Conservation (phyloP, 768 basidiomycete genomes). For the Collybia sp. region DNA sequence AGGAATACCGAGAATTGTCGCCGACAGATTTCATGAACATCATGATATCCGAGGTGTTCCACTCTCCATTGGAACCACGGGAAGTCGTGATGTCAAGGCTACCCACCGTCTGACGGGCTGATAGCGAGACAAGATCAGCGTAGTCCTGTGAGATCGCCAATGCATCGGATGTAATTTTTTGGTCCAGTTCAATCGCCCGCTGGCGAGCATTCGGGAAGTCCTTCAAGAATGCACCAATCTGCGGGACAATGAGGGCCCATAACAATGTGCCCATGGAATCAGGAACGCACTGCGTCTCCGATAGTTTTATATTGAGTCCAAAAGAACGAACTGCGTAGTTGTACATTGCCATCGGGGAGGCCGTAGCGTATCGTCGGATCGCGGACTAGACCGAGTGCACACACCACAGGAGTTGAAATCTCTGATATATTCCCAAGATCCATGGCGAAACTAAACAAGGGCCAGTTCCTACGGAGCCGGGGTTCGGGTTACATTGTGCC, state of each 20-base stretch:
- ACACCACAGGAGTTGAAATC: constrained; percentile 31
- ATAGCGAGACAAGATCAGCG: constrained; percentile 44
- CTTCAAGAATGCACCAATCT: constrained; percentile 36
- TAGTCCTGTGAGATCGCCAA: constrained; percentile 44
- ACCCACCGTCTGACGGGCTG: constrained; percentile 48
- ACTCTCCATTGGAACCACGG: constrained; percentile 37
- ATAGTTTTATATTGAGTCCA: constrained; percentile 35
- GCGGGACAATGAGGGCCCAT: background rate
- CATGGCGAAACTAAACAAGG: constrained; percentile 48
- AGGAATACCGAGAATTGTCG: background rate
- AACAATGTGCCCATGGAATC: background rate
- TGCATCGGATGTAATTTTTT: constrained; percentile 42
- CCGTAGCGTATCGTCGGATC: constrained; percentile 47
- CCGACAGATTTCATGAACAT: constrained; percentile 52
- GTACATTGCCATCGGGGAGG: constrained; percentile 31
- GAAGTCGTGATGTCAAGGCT: constrained; percentile 53
- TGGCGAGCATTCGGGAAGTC: constrained; percentile 26
- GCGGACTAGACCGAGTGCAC: constrained; percentile 43
- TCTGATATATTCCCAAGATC: constrained; percentile 45
- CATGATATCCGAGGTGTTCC: constrained; percentile 46
- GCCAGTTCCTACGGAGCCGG: constrained; percentile 42
- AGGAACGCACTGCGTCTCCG: constrained; percentile 24
- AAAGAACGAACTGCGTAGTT: constrained; percentile 39
- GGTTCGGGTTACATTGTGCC: too few species aligned
- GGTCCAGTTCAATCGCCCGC: constrained; percentile 42